A percentile compares a stretch with the other conserved stretches of the same genome.
Conservation (phyloP, 768 basidiomycete species). For the Porpolomopsis calyptriformis region DNA sequence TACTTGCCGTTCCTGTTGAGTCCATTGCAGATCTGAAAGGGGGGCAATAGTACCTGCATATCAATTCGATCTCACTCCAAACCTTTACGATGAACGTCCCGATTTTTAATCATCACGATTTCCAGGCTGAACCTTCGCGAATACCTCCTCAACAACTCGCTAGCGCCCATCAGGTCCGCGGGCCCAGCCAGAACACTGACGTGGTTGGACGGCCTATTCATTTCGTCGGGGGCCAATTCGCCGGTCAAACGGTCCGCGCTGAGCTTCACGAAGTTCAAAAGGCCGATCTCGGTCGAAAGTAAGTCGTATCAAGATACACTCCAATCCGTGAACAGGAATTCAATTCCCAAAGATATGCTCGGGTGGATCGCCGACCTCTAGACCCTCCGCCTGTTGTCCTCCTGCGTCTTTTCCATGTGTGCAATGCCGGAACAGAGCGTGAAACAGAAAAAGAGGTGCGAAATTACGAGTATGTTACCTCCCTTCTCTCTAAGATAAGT, state of each 20-base stretch:
- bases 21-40: background rate
- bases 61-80: background rate
- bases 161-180: slow-evolving; percentile 8
- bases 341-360: slow-evolving; percentile 36
- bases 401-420: slow-evolving; percentile 38
- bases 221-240: slow-evolving; percentile 51
- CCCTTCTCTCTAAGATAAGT: background rate
- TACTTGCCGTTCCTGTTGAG: background rate
- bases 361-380: slow-evolving; percentile 52
- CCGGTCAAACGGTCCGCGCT: slow-evolving; percentile 45
- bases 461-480: slow-evolving; percentile 36
- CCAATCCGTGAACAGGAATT: background rate
- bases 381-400: slow-evolving; percentile 58
- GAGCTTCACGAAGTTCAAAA: slow-evolving; percentile 51
- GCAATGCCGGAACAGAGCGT: slow-evolving; percentile 29
- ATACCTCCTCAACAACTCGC: background rate
- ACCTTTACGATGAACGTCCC: background rate
- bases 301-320: slow-evolving; percentile 14
- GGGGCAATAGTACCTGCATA: background rate
- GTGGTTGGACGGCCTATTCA: slow-evolving; percentile 41
- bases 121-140: background rate
- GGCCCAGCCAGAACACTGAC: slow-evolving; percentile 12
- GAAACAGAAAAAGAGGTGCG: slow-evolving; percentile 33
- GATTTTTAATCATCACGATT: background rate
- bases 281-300: slow-evolving; percentile 63